Conservation (phyloP, 169 alveolate species). For the Plasmodium fragile region DNA sequence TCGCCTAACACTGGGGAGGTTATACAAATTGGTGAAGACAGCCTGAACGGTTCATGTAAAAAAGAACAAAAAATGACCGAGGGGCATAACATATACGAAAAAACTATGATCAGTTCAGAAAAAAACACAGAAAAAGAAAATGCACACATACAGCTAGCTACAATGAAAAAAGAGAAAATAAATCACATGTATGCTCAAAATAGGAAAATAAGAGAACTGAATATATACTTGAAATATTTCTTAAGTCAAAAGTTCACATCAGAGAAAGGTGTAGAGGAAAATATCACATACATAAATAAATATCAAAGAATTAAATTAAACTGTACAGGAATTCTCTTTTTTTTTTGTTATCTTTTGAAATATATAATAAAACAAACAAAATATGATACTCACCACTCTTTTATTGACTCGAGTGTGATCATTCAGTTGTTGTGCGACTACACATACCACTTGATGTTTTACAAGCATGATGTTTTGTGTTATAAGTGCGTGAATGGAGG, state of each 20-base stretch:
- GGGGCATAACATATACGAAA: background rate
- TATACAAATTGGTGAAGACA: background rate
- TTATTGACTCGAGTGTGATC: constrained; percentile 18
- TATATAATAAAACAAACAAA: constrained; percentile 48
- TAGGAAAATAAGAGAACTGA: constrained; percentile 25
- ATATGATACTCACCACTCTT: constrained; percentile 25
- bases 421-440: constrained; percentile 65
- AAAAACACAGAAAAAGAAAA: background rate
- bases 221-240: constrained; percentile 48
- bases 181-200: constrained; percentile 20
- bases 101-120: background rate
- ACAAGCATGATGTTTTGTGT: constrained; percentile 79
- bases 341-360: constrained; percentile 36
- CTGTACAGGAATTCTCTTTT: constrained; percentile 45
- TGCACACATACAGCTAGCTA: constrained; percentile 16
- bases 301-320: constrained; percentile 40
- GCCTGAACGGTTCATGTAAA: background rate
- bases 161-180: constrained; percentile 44
- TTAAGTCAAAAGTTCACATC: constrained; percentile 28
- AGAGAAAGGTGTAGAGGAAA: constrained; percentile 34
- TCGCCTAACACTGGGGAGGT: background rate
- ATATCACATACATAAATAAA: constrained; percentile 10
- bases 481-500: constrained; percentile 83
- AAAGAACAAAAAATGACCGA: background rate
- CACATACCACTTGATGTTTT: constrained; percentile 41